Evolutionary conservation across 2,329 filamentous ascomycete genomes (phyloP).

Genomic region (Aspergillus fumigatiaffinis): DNA sequence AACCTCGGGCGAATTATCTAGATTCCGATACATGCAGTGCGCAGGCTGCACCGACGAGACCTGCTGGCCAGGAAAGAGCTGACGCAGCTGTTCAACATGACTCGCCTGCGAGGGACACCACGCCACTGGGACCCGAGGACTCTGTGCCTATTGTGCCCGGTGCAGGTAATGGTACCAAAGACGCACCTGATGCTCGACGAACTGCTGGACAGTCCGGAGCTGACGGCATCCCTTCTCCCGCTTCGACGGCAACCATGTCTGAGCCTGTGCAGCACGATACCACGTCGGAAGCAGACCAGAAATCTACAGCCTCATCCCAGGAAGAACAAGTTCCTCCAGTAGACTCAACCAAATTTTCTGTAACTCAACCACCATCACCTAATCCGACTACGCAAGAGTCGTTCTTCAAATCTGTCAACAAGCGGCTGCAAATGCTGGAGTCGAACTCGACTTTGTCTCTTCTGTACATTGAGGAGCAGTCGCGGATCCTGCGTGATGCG

Average conservation of each 20-base stretch:
- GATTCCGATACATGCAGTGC: slow-evolving; percentile 13
- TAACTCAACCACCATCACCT: slow-evolving; percentile 50
- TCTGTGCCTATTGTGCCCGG: background rate
- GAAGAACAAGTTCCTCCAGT: slow-evolving; percentile 28
- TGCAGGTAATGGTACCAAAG: slow-evolving; percentile 6
- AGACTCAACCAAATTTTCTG: slow-evolving; percentile 32
- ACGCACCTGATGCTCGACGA: slow-evolving; percentile 18
- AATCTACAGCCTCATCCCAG: slow-evolving; percentile 20
- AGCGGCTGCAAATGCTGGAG: slow-evolving; percentile 85
- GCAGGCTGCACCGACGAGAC: slow-evolving; percentile 11
- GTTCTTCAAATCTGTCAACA: slow-evolving; percentile 95
- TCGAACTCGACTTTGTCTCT: slow-evolving; percentile 88
- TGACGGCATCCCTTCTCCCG: slow-evolving; percentile 12
- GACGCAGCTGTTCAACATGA: slow-evolving; percentile 19
- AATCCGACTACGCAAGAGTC: slow-evolving; percentile 90
- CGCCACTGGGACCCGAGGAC: background rate
- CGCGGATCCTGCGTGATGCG: slow-evolving; percentile 80
- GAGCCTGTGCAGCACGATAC: slow-evolving; percentile 19
- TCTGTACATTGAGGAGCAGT: slow-evolving; percentile 96
- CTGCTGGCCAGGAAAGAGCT: slow-evolving; percentile 12
- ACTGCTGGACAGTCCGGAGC: slow-evolving; percentile 12
- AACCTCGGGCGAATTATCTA: slow-evolving; percentile 6
- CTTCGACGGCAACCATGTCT: slow-evolving; percentile 11
- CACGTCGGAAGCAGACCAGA: slow-evolving; percentile 21
- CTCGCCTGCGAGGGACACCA: slow-evolving; percentile 2